Conservation (phyloP, 2,329 filamentous ascomycete species). For the Epichloe sp. region DNA sequence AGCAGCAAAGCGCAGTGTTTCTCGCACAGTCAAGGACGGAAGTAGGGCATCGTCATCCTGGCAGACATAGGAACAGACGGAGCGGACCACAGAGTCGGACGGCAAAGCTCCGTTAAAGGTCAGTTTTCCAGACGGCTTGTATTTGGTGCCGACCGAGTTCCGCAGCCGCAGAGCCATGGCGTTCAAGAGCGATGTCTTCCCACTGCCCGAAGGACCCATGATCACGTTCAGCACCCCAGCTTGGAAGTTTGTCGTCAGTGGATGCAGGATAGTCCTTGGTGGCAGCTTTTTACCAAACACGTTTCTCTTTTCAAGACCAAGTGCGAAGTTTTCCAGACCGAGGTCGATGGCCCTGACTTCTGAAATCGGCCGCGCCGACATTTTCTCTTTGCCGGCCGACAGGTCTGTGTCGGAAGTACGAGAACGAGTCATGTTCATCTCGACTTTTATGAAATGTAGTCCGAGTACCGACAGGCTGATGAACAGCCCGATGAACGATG, state of each 20-base stretch:
- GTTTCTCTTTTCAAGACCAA: constrained; percentile 50
- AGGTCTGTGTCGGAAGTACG: constrained; percentile 45
- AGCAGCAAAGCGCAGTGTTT: constrained; percentile 59
- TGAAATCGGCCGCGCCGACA: constrained; percentile 37
- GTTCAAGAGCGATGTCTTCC: constrained; percentile 64
- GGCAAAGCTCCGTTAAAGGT: constrained; percentile 58
- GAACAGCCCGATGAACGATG: constrained; percentile 52
- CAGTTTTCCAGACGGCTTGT: constrained; percentile 48
- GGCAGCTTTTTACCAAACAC: constrained; percentile 39
- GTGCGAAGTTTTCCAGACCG: constrained; percentile 47
- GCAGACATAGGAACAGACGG: constrained; percentile 63
- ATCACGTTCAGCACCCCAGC: constrained; percentile 61
- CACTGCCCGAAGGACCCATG: constrained; percentile 67
- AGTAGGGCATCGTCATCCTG: constrained; percentile 67
- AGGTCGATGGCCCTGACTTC: constrained; percentile 51
- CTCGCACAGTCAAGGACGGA: constrained; percentile 61
- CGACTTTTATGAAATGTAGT: constrained; percentile 49
- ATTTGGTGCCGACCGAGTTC: constrained; percentile 47
- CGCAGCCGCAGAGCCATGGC: constrained; percentile 56
- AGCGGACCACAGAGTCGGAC: constrained; percentile 54
- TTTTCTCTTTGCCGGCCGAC: constrained; percentile 58
- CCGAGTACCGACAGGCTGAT: constrained; percentile 46
- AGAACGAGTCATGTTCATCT: constrained; percentile 56
- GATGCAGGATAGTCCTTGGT: constrained; percentile 49
- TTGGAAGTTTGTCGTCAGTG: constrained; percentile 52